These are phyloP conservation scores for Gyromitra esculenta DNA, from an alignment of 2,329 filamentous ascomycete genomes.

Conservation along the genomic window DNA sequence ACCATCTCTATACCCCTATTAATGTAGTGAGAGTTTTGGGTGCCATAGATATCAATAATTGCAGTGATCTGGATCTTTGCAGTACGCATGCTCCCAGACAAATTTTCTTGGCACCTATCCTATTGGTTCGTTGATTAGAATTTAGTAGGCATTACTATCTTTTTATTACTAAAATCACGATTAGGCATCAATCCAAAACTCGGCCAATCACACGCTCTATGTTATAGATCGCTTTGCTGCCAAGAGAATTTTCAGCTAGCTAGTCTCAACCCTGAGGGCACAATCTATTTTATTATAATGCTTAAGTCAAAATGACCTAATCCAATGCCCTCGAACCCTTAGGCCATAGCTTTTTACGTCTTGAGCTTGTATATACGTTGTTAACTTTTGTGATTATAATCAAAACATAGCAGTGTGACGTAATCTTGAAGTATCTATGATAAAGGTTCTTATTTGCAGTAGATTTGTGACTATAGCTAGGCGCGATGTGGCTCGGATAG, in stretches of 20 bases:
- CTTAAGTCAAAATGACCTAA: no score
- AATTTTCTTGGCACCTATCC: background rate
- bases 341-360: no score
- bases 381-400: no score
- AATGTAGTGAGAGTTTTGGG: background rate
- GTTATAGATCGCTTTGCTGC: background rate
- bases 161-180: background rate
- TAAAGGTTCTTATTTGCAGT: no score
- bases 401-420: no score
- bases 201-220: background rate
- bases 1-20: no score
- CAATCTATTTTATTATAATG: no score
- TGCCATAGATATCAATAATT: background rate
- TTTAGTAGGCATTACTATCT: background rate
- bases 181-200: background rate
- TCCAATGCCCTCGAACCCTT: no score
- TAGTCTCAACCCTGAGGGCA: background rate
- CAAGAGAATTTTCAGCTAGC: background rate
- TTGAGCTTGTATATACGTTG: no score
- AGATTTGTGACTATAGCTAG: no score
- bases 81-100: background rate
- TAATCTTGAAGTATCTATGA: no score
- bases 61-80: background rate
- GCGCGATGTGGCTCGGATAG: no score
- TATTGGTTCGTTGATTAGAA: background rate